phyloP scores from a whole-genome alignment of 2,329 filamentous ascomycete species.

The Colletotrichum endophyticum region DNA sequence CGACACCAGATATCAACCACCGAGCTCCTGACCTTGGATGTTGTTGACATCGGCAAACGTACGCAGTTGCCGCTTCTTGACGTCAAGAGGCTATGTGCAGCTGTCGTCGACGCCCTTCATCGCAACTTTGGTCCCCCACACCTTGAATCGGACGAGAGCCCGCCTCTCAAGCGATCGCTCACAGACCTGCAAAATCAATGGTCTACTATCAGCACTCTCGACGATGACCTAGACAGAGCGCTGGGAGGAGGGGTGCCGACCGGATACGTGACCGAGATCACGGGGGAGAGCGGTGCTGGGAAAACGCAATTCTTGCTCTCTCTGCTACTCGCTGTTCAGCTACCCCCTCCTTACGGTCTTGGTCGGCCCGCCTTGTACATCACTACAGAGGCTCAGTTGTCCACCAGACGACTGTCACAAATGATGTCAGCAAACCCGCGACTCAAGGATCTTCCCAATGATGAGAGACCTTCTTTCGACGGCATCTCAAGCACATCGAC shows the following conservation, averaged over 20 bases:
- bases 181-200: constrained; percentile 9
- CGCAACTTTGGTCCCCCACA: constrained; percentile 51
- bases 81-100: constrained; percentile 73
- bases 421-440: constrained; percentile 72
- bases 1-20: constrained; percentile 76
- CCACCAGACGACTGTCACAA: constrained; percentile 81
- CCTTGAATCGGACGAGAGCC: neutral
- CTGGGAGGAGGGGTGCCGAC: constrained; percentile 82
- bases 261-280: constrained; percentile 85
- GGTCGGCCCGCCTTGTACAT: constrained; percentile 85
- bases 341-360: constrained; percentile 74
- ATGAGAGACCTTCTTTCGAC: constrained; percentile 67
- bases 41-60: constrained; percentile 82
- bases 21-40: constrained; percentile 86
- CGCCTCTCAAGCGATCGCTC: constrained; percentile 5
- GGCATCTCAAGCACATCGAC: constrained; percentile 81
- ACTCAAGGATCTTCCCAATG: constrained; percentile 45
- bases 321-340: constrained; percentile 83
- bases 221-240: constrained; percentile 69
- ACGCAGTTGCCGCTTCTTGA: constrained; percentile 83
- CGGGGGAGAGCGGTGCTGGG: constrained; percentile 90
- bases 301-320: constrained; percentile 94
- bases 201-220: constrained; percentile 79
- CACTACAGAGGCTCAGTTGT: constrained; percentile 86
- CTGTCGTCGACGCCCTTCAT: constrained; percentile 71